Percentiles rank a stretch among this genome's conserved stretches.
phyloP scores from a whole-genome alignment of 2,329 filamentous ascomycete genomes.

The Xylariaceae sp. region DNA sequence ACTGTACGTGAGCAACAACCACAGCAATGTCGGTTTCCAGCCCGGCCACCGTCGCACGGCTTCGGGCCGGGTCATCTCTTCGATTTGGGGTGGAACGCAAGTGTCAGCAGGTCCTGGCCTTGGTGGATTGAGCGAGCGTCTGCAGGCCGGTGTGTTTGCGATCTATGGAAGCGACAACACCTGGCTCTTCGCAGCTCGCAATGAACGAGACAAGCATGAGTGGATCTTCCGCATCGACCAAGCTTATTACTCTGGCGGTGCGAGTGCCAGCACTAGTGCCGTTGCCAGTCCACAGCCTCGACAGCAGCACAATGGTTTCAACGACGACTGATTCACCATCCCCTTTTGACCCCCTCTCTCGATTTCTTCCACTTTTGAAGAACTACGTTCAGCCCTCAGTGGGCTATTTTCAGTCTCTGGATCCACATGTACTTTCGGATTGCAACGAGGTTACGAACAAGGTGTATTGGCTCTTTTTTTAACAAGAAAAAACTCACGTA shows the following conservation, averaged over 20 bases:
- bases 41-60: conserved; percentile 45
- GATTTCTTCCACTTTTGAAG: not conserved
- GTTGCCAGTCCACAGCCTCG: not conserved
- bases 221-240: conserved; percentile 97
- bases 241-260: conserved; percentile 52
- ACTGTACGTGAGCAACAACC: conserved; percentile 26
- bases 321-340: not conserved
- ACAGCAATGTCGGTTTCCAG: conserved; percentile 35
- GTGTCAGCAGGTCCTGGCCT: conserved; percentile 43
- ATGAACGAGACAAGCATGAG: conserved; percentile 87
- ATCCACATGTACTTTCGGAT: conserved; percentile 6
- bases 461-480: too few relatives aligned
- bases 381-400: not conserved
- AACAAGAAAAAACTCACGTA: conserved; percentile 7
- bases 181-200: conserved; percentile 86
- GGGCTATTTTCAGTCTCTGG: not conserved
- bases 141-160: conserved; percentile 76
- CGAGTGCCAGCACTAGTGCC: conserved; percentile 32
- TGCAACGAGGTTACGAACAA: conserved; percentile 15
- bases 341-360: not conserved
- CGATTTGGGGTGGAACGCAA: conserved; percentile 48
- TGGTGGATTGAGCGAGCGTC: conserved; percentile 51
- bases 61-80: conserved; percentile 50
- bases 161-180: conserved; percentile 93
- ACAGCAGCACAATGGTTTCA: not conserved